These are phyloP conservation scores for Eucalyptus marginata DNA, from an alignment of 345 rosid species.

Conservation along the genomic window DNA sequence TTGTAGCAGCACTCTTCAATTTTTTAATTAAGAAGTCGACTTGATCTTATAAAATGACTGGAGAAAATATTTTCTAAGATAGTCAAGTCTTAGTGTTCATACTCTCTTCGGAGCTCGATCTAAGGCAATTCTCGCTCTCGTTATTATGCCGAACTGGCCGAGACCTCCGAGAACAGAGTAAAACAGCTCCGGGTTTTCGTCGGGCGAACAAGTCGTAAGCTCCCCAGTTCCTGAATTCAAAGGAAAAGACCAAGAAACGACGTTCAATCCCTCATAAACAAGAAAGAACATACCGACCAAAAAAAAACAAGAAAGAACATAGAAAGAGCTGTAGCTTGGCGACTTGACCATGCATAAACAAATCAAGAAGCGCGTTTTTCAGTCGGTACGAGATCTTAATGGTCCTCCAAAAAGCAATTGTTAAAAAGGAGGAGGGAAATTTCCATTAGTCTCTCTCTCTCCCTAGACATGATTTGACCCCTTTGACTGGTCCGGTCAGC, in stretches of 20 bases:
- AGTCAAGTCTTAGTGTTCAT: not conserved
- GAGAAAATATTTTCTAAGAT: not conserved
- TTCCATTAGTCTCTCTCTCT: not conserved
- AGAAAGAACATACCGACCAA: no score
- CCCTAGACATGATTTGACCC: not conserved
- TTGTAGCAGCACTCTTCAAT: not conserved
- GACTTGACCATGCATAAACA: not conserved
- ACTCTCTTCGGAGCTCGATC: slow-evolving; percentile 32
- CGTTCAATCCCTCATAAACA: not conserved
- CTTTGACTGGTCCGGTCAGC: not conserved
- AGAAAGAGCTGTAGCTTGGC: not conserved
- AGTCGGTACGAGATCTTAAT: not conserved
- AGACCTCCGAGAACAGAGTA: slow-evolving; percentile 45
- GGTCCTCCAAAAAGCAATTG: not conserved
- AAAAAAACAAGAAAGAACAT: not conserved
- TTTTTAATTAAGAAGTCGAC: not conserved
- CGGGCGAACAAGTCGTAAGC: slow-evolving; percentile 26
- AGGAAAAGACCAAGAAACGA: not conserved
- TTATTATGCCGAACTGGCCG: slow-evolving; percentile 59
- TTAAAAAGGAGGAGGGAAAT: not conserved
- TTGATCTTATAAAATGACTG: not conserved
- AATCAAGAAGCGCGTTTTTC: not conserved
- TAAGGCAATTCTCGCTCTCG: slow-evolving; percentile 39
- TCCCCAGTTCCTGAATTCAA: slow-evolving; percentile 35
- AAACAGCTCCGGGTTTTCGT: slow-evolving; percentile 31